Evolutionary conservation across 2,329 filamentous ascomycete genomes (phyloP), one percentile per base, ranked within the genome.

Genomic region (Neoascochyta sp.): DNA sequence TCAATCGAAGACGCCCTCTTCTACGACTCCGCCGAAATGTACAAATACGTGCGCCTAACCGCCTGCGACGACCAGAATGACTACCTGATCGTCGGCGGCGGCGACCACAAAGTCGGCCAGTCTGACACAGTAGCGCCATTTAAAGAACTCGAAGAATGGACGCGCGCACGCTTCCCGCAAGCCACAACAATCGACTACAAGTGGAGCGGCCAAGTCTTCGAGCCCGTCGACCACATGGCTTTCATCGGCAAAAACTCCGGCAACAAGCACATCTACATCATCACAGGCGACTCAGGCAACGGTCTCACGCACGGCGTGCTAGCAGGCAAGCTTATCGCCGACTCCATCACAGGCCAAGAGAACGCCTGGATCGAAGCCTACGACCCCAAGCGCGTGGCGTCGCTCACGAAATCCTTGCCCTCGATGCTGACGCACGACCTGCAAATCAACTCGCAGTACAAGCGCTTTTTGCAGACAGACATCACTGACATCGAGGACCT

Each of bases 71-170:
- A 70, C 0, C 55, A 69, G 32, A 55, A 75, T 23, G 74, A 77
- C 41, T 78, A 76, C 49, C 48, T 78, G 27, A 58, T 79, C 4
- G 65, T 77, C 5, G 75, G 74, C 5, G 75, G 75, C 2, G 69
- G 70, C 28, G 75, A 78, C 43, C 75, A 78, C 60, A 74, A 75
- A 47, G 73, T 77, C n/a, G 74, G 74, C 0, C 72, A 76, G 41
- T 66, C 70, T 23, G 57, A 66, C 2, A 60, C 68, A 2, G 48
- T 58, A 1, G 65, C 64, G 0, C 67, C 70, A 5, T 75, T 72
- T 36, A 54, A 60, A 2, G 69, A 75, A 42, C 65, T 78, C 4
- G 73, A 75, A 47, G 45, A 47, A 0, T 78, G 74, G 75, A 65
- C 65, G 1, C 66, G 72, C 5, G 65, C 70, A 27, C 68, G 75